Percentiles rank a stretch among this genome's conserved stretches.
These are phyloP conservation scores for Oryza glaberrima DNA, from an alignment of 176 grass and related monocot species.

Conservation along the genomic window DNA sequence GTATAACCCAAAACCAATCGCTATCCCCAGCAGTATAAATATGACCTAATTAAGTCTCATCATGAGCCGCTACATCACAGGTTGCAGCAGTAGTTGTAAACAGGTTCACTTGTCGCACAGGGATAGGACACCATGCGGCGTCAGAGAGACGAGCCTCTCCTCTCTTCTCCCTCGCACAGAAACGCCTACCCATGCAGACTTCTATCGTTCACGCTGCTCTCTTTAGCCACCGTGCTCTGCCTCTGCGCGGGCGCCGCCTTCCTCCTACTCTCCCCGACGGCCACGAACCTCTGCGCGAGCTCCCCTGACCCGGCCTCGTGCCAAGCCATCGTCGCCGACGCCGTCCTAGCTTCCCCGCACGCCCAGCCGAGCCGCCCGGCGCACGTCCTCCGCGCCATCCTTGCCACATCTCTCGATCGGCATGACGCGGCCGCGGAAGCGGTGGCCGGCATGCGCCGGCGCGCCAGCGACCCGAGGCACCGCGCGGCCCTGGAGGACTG, in stretches of 20 bases:
- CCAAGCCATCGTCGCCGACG: constrained; percentile 40
- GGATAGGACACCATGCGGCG: constrained; percentile 26
- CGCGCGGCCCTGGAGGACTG: constrained; percentile 54
- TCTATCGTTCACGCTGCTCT: constrained; percentile 14
- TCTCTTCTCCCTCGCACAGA: constrained; percentile 31
- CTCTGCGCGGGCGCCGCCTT: not conserved
- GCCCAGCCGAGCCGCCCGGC: not conserved
- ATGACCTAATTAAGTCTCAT: not conserved
- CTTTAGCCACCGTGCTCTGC: not conserved
- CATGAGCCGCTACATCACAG: not conserved
- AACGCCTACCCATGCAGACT: constrained; percentile 7
- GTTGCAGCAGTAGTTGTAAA: not conserved
- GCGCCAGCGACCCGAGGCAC: not conserved
- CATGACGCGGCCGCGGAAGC: constrained; percentile 33
- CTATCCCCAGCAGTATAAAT: not conserved
- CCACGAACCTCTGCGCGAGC: constrained; percentile 48
- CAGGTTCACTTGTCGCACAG: not conserved
- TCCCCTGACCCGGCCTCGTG: constrained; percentile 56
- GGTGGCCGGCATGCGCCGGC: constrained; percentile 16
- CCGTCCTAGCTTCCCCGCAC: not conserved
- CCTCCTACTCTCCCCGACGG: not conserved
- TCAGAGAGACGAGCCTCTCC: constrained; percentile 34
- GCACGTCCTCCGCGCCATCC: constrained; percentile 41
- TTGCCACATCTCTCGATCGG: constrained; percentile 33
- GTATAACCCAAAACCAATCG: not conserved